Conservation (phyloP, 371 early-diverging fungal genomes). For the Funneliformis caledonium region DNA sequence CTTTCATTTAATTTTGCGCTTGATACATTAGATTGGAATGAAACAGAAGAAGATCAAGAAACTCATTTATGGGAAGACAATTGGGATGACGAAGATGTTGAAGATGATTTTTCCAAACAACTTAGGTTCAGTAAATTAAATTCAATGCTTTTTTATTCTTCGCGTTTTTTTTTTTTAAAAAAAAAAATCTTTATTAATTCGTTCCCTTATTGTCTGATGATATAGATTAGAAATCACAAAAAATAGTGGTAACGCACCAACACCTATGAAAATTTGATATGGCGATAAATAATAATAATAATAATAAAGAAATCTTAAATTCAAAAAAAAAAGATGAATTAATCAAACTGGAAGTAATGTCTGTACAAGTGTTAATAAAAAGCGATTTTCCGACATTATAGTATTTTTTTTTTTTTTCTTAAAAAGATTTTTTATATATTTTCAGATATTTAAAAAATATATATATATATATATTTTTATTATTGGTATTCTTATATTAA, state of each 20-base stretch:
- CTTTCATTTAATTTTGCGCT: neutral
- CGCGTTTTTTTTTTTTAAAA: neutral
- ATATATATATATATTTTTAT: too few relatives aligned
- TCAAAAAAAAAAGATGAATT: too few relatives aligned
- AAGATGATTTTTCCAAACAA: slow-evolving; percentile 90
- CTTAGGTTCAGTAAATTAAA: slow-evolving; percentile 57
- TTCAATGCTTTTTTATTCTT: neutral
- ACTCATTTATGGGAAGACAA: slow-evolving; percentile 85
- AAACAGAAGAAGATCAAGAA: slow-evolving; percentile 79
- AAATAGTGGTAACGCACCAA: slow-evolving; percentile 13
- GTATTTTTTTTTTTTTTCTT: too few relatives aligned
- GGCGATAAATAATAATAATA: too few relatives aligned
- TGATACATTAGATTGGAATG: slow-evolving; percentile 76
- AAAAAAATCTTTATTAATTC: neutral
- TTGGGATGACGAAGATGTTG: slow-evolving; percentile 92
- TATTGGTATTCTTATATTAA: too few relatives aligned
- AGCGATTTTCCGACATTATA: too few relatives aligned
- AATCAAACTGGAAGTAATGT: too few relatives aligned
- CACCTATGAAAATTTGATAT: slow-evolving; percentile 17
- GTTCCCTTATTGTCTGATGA: neutral
- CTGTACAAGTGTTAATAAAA: too few relatives aligned
- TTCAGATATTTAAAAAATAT: too few relatives aligned
- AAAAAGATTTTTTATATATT: too few relatives aligned
- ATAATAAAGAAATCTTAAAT: too few relatives aligned
- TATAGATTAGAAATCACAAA: slow-evolving; percentile 10